These are phyloP conservation scores for Lentinula sp. DNA, from an alignment of 768 basidiomycete genomes.

Conservation along the genomic window DNA sequence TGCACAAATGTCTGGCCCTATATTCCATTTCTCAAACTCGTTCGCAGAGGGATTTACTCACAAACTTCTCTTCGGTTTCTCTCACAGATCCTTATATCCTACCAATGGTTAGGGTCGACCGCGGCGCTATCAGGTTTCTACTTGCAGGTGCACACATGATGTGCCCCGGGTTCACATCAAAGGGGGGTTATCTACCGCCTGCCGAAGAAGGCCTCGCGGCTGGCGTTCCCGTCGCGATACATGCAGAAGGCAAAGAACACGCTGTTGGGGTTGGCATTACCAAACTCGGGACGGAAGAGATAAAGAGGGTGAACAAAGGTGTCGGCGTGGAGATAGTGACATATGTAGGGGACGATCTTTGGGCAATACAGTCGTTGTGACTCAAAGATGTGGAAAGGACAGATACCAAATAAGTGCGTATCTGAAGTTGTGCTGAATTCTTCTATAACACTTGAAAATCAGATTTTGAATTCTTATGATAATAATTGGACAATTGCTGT, in stretches of 20 bases:
- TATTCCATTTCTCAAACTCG: background rate
- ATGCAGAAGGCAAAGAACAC: slow-evolving; percentile 94
- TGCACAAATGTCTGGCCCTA: slow-evolving; percentile 79
- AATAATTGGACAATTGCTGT: background rate
- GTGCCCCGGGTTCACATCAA: slow-evolving; percentile 94
- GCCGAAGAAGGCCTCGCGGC: slow-evolving; percentile 59
- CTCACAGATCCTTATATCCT: slow-evolving; percentile 84
- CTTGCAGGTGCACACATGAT: slow-evolving; percentile 94
- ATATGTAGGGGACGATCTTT: slow-evolving; percentile 85
- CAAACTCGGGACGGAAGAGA: slow-evolving; percentile 82
- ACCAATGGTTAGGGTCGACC: slow-evolving; percentile 85
- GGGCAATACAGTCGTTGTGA: slow-evolving; percentile 63
- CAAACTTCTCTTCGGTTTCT: background rate
- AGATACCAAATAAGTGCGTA: background rate
- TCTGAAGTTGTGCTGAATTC: background rate
- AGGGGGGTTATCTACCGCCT: slow-evolving; percentile 83
- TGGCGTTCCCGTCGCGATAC: slow-evolving; percentile 79
- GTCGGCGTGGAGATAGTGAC: slow-evolving; percentile 84
- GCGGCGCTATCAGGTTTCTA: slow-evolving; percentile 96
- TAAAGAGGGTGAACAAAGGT: slow-evolving; percentile 84
- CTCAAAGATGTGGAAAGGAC: background rate
- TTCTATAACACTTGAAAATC: background rate
- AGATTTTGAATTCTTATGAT: background rate
- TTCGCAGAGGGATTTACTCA: background rate
- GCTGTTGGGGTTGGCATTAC: slow-evolving; percentile 83